A percentile compares a stretch with the other conserved stretches of the same genome.
Evolutionary conservation across 805 yeast species (phyloP).

Genomic region (Zygosaccharomyces siamensis): DNA sequence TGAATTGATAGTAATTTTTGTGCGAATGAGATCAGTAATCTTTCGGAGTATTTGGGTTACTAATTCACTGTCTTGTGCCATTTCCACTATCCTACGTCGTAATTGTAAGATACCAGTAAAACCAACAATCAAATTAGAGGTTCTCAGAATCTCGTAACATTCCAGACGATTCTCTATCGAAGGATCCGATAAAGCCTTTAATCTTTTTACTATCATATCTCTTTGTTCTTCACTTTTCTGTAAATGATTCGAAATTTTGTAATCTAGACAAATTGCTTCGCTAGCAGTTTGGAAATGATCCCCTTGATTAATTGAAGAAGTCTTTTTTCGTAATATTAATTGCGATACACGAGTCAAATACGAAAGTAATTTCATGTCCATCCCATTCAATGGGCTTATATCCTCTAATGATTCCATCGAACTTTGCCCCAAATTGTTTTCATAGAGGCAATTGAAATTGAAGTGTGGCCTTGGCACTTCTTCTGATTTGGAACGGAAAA

Average conservation of each 20-base stretch:
- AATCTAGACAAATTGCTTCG: constrained; percentile 41
- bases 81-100: constrained; percentile 50
- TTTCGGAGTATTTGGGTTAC: constrained; percentile 37
- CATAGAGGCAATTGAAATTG: constrained; percentile 20
- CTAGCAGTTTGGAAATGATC: constrained; percentile 7
- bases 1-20: constrained; percentile 8
- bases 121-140: constrained; percentile 50
- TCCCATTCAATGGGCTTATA: constrained; percentile 61
- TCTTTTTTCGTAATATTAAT: constrained; percentile 28
- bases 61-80: constrained; percentile 41
- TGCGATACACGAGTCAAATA: constrained; percentile 47
- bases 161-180: not conserved
- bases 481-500: constrained; percentile 4
- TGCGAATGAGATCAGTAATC: constrained; percentile 1
- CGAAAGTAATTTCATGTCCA: constrained; percentile 61
- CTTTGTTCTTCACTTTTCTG: constrained; percentile 24
- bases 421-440: constrained; percentile 1
- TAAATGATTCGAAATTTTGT: constrained; percentile 27
- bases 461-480: constrained; percentile 11
- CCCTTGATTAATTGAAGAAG: constrained; percentile 14
- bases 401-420: constrained; percentile 34
- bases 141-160: constrained; percentile 33
- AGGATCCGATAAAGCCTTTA: not conserved
- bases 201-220: constrained; percentile 20
- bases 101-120: constrained; percentile 52